Conservation (phyloP, 768 basidiomycete species). For the Kondoa malvinella region DNA sequence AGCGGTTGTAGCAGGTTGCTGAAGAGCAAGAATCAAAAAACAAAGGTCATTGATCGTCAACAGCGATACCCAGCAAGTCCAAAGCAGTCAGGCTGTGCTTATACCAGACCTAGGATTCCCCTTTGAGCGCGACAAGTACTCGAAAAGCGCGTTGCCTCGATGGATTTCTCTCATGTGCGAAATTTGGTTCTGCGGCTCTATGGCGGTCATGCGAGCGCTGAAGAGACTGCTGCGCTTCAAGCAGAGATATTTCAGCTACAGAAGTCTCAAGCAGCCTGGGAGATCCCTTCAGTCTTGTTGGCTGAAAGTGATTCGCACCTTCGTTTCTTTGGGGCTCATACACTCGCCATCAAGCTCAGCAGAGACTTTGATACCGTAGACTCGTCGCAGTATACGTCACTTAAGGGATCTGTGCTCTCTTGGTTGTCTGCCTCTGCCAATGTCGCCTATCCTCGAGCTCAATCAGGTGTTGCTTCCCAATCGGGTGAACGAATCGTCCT, state of each 20-base stretch:
- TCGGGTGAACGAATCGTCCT: constrained; percentile 10
- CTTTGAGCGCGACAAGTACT: too few species aligned
- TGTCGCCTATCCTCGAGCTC: constrained; percentile 6
- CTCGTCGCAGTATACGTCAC: background rate
- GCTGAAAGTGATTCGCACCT: constrained; percentile 7
- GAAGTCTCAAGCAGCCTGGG: background rate
- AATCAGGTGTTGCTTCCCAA: background rate
- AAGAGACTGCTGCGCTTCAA: background rate
- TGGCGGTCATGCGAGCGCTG: background rate
- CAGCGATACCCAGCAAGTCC: too few species aligned
- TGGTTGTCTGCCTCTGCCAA: constrained; percentile 12
- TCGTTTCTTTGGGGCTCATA: constrained; percentile 17
- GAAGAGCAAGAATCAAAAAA: too few species aligned
- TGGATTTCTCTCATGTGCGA: background rate
- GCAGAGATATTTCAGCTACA: background rate
- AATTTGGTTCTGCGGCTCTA: background rate
- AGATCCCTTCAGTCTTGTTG: background rate
- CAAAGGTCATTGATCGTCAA: too few species aligned
- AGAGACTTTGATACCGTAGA: constrained; percentile 12
- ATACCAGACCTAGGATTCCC: too few species aligned
- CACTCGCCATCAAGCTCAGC: constrained; percentile 13
- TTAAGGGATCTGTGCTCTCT: constrained; percentile 8
- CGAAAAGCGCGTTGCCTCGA: background rate
- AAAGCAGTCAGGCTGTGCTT: too few species aligned
- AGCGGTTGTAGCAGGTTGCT: too few species aligned